Evolutionary conservation across 2,329 filamentous ascomycete genomes (phyloP), one percentile per base, ranked within the genome.

Genomic region (Arthrobotrys sinensis): DNA sequence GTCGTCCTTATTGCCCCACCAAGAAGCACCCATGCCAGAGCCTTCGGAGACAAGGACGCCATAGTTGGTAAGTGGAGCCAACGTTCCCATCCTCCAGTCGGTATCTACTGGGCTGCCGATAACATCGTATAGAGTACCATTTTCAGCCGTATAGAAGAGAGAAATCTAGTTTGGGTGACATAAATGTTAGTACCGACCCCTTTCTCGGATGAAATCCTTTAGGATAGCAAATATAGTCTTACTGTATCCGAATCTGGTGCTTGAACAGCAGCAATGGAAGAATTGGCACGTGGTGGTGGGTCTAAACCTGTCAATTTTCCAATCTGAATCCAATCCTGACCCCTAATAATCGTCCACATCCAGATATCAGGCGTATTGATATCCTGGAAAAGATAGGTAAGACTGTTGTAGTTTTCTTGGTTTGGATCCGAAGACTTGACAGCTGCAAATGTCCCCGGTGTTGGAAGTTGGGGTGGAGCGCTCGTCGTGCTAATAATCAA

Each of bases 331-430:
- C 75, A 78, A 57, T 64, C 60, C 16, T 48, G 43, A 2, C 75
- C 67, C 24, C 43, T 46, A 19, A 67, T 64, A 19, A 55, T 68
- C 5, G 66, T 78, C 62, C 55, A 67, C 67, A 78, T 46, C 36
- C 71, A 78, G 24, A 78, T 78, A 67, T 78, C 75, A 0, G 75
- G 75, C 8, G 75, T 67, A 46, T 72, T 68, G 8, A 55, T 64
- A 43, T 78, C 75, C 32, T 78, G 75, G 52, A 78, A 72, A 24
- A 78, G 16, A 50, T 78, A 78, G 16, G 67, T 72, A 8, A 78
- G 32, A 21, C 67, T 67, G 36, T 64, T 52, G 36, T 60, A 71
- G 14, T 78, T 57, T 14, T 72, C 67, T 45, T 67, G 32, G 5
- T 46, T 55, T 11, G 48, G n/a, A 11, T 64, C 67, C 14, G 75